Evolutionary conservation across 2,329 filamentous ascomycete genomes (phyloP).

Genomic region (Cercospora zeae-maydis): DNA sequence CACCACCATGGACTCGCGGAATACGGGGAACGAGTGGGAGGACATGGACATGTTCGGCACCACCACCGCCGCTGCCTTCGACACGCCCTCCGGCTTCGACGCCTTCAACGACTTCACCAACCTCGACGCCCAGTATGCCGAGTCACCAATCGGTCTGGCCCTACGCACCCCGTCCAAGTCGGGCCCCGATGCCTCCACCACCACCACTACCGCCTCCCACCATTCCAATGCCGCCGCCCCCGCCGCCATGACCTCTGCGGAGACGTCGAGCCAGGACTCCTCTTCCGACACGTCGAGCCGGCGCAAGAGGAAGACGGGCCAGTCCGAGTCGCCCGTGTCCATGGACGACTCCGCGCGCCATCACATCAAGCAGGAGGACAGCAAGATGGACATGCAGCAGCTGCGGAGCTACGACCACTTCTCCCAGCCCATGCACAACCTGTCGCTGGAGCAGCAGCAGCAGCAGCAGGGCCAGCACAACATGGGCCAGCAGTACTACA

Average conservation of each 20-base stretch:
- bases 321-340: conserved; percentile 37
- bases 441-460: conserved; percentile 32
- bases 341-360: conserved; percentile 1
- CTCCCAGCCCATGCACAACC: conserved; percentile 33
- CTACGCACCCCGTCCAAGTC: conserved; percentile 33
- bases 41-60: conserved; percentile 20
- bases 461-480: conserved; percentile 2
- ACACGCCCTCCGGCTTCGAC: conserved; percentile 28
- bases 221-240: conserved; percentile 16
- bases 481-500: conserved; percentile 54
- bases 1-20: conserved; percentile 19
- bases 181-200: conserved; percentile 20
- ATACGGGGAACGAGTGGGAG: conserved; percentile 14
- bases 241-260: conserved; percentile 32
- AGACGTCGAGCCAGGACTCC: conserved; percentile 43
- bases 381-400: conserved; percentile 27
- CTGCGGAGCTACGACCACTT: conserved; percentile 32
- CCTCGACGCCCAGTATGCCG: conserved; percentile 29
- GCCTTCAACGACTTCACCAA: conserved; percentile 31
- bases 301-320: conserved; percentile 41
- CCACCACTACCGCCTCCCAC: conserved; percentile 9
- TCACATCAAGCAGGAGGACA: conserved; percentile 31
- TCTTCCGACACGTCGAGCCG: conserved; percentile 41
- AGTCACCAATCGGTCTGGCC: conserved; percentile 25
- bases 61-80: conserved; percentile 26